Evolutionary conservation across 805 yeast genomes (phyloP), one percentile per base, ranked within the genome.

Genomic region (Kluyveromyces lactis): DNA sequence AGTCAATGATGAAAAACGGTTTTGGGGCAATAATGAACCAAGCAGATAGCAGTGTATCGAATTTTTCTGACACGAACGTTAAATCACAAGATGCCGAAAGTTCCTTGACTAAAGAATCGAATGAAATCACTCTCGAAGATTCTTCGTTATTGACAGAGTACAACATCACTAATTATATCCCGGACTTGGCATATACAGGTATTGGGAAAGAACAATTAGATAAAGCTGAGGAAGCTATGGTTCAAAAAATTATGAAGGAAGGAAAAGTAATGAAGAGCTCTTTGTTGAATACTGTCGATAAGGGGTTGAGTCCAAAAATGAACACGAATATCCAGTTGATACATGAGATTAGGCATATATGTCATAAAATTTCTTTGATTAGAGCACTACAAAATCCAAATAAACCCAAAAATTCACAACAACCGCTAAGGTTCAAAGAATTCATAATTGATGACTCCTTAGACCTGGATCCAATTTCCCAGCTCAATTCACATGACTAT

Each of bases 341-440:
- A 70, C 97, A 90, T 63, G 86, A 86, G 49, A 83, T 92, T 26
- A 68, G 98, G 42, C 83, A 80, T 47, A 70, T 86, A 3, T 89
- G 97, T 56, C 84, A 86, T 63, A 89, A 89, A 58, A 85, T 92
- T 16, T 79, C 90, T 4, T 65, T 87, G 36, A 85, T 92, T 42
- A 70, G 95, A 48, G 89, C 89, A 54, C 81, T 92, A 81, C 97
- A 92, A 61, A 82, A 82, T 15, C 85, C 81, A 37, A 81, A 77
- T 43, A 58, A 43, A 26, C 53, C 62, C 8, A 30, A 45, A 13
- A 50, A 45, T 18, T 24, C 48, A 13, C 56, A 52, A 33, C 39
- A 32, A 12, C 29, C 32, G 4, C 41, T 37, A 37, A 47, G 46
- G 28, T 58, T 48, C 40, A 51, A 49, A 31, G 49, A 41, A 26